Base-by-base conservation (phyloP, 1,284 basidiomycete genomes). In the Microbotryum scabiosae region DNA sequence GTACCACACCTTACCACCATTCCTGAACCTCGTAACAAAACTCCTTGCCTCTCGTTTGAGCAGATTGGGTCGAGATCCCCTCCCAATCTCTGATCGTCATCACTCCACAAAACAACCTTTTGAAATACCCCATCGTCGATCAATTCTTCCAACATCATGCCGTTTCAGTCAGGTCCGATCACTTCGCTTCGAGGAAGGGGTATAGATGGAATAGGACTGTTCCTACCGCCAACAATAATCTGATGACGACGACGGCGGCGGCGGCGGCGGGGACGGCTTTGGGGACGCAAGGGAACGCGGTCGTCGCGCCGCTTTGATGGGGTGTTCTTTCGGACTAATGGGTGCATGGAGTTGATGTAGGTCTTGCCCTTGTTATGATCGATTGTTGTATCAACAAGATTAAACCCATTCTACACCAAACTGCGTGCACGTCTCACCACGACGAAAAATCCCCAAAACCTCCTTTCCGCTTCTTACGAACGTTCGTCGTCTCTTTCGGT, bases 111-210 rank as follows among this genome's bases (percentile, higher is more conserved):
- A 80, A 81, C 89, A 97, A 97, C 73, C 78, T 97, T 30, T 79
- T 97, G 25, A 90, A 94, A 75, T 87, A 93, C 69, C 93, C 94
- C 1, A 96, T 97, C 72, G 79, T 88, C 48, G 94, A 97, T 79
- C 84, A 90, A 74, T 96, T 84, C 76, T 90, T 68, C 60, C 64
- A 62, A 20, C 50, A 61, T 5, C n/a, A 43, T 12, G n/a, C 57
- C 5, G 46, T 58, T 18, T 30, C 57, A 14, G 30, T 51, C 21
- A 50, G 57, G 20, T 14, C 20, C 23, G 57, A 58, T 23, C 46
- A 26, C 4, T 58, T 58, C 44, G 57, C 57, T 16, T 23, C n/a
- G 43, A 45, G 16, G 5, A 54, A 54, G 36, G 52, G 52, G 1
- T 54, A 32, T 26, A 48, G 20, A 20, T 48, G 36, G 36, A 41